Conservation (phyloP, 2,329 filamentous ascomycete species). For the Pestalotiopsis fici region DNA sequence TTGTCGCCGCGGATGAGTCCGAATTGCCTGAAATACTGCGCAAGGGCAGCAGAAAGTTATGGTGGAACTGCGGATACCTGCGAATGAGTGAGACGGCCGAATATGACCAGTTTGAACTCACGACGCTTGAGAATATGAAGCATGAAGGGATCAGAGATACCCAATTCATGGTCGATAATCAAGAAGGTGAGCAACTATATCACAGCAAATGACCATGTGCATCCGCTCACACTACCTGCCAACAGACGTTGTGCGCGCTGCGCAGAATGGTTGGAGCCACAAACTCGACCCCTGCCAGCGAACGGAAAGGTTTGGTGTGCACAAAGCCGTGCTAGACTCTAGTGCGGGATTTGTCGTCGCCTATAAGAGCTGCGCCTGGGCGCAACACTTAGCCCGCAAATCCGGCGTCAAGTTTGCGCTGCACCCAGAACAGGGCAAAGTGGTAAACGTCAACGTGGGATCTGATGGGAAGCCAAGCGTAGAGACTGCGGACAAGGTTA, state of each 20-base stretch:
- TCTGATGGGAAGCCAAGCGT: constrained; percentile 25
- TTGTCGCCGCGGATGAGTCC: constrained; percentile 24
- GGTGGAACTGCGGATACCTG: constrained; percentile 26
- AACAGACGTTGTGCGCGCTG: constrained; percentile 15
- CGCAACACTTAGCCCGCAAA: constrained; percentile 39
- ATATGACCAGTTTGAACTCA: constrained; percentile 20
- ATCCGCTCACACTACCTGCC: background rate
- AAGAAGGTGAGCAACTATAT: constrained; percentile 20
- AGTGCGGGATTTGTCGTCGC: constrained; percentile 46
- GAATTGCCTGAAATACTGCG: constrained; percentile 36
- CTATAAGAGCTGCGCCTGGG: constrained; percentile 46
- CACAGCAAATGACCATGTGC: too few species aligned
- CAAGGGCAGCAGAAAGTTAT: constrained; percentile 16
- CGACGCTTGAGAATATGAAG: constrained; percentile 24
- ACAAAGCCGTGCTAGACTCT: constrained; percentile 43
- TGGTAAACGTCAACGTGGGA: constrained; percentile 24
- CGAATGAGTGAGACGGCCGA: constrained; percentile 21
- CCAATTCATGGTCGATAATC: constrained; percentile 24
- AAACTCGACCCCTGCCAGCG: constrained; percentile 26
- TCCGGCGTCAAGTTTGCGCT: constrained; percentile 44
- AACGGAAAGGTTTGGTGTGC: constrained; percentile 25
- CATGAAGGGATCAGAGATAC: constrained; percentile 23
- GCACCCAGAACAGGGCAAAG: constrained; percentile 23
- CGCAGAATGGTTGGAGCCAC: constrained; percentile 34
- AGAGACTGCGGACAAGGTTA: constrained; percentile 22